Percentiles rank a stretch among this genome's conserved stretches.
Conservation (phyloP, 441 rosid species). For the Viola pubescens region DNA sequence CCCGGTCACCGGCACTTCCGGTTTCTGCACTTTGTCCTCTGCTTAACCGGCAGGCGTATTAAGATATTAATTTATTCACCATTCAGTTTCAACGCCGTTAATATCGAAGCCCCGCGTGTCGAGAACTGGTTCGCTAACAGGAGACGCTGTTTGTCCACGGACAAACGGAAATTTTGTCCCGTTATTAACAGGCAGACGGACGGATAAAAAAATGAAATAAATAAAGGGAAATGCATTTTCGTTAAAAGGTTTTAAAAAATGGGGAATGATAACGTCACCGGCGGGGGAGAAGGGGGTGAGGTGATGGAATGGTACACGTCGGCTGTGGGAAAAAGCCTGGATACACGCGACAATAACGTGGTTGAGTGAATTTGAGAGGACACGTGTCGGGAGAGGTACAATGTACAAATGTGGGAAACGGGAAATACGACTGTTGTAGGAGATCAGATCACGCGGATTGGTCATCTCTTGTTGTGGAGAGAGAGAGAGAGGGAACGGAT, state of each 20-base stretch:
- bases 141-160: conserved; percentile 16
- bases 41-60: conserved; percentile 13
- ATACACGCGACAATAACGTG: background rate
- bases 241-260: background rate
- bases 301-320: background rate
- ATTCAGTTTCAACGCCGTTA: too few relatives aligned
- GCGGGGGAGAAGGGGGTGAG: background rate
- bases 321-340: background rate
- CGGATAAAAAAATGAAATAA: background rate
- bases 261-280: background rate
- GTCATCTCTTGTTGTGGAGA: too few relatives aligned
- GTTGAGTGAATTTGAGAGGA: background rate
- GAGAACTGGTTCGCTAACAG: background rate
- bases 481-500: too few relatives aligned
- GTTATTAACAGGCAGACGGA: conserved; percentile 20
- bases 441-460: background rate
- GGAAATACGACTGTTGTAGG: background rate
- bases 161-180: conserved; percentile 22
- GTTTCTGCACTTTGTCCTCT: conserved; percentile 14
- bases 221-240: too few relatives aligned
- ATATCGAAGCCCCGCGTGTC: background rate
- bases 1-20: conserved; percentile 13
- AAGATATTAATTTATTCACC: background rate
- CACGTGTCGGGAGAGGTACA: background rate
- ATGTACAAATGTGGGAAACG: background rate